Percentiles rank a stretch among this genome's conserved stretches.
These are phyloP conservation scores for Lasiosphaeris hirsuta DNA, from an alignment of 495 filamentous ascomycete genomes.

Conservation along the genomic window DNA sequence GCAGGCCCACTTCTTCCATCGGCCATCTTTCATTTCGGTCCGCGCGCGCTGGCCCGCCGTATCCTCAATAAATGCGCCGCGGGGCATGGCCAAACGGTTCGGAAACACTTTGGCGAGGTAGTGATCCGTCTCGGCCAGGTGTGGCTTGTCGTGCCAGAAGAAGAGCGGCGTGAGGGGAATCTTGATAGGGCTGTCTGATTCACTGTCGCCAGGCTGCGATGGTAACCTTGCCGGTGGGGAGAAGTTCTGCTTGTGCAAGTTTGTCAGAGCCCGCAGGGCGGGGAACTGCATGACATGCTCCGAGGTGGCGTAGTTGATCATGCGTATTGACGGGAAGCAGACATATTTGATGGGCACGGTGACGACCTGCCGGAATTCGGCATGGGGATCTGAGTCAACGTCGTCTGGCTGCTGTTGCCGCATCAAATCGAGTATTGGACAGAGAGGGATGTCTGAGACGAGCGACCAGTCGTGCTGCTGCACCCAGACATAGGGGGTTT, in stretches of 20 bases:
- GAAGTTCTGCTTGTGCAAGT: slow-evolving; percentile 37
- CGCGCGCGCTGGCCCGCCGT: slow-evolving; percentile 44
- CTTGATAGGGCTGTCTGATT: slow-evolving; percentile 1
- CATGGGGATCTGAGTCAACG: neutral
- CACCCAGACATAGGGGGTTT: slow-evolving; percentile 47
- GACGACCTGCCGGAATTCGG: neutral
- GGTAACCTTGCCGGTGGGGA: slow-evolving; percentile 10
- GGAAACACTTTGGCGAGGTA: slow-evolving; percentile 43
- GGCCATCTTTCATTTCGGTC: slow-evolving; percentile 45
- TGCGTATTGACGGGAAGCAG: slow-evolving; percentile 35
- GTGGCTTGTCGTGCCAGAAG: slow-evolving; percentile 51
- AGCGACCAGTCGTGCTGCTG: slow-evolving; percentile 51
- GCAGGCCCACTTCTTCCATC: slow-evolving; percentile 45
- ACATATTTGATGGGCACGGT: slow-evolving; percentile 18
- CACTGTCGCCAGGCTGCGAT: neutral
- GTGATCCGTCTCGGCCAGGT: slow-evolving; percentile 41
- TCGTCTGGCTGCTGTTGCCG: slow-evolving; percentile 18
- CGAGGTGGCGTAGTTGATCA: slow-evolving; percentile 40
- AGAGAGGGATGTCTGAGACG: slow-evolving; percentile 36
- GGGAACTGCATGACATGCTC: slow-evolving; percentile 40
- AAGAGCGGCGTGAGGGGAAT: slow-evolving; percentile 47
- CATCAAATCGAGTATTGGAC: slow-evolving; percentile 40
- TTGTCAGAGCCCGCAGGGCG: slow-evolving; percentile 32
- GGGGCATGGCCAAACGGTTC: slow-evolving; percentile 34
- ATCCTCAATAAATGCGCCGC: slow-evolving; percentile 48